Evolutionary conservation across 2,329 filamentous ascomycete species (phyloP), one percentile per base, ranked within the genome.

Genomic region (Zopfia rhizophila): DNA sequence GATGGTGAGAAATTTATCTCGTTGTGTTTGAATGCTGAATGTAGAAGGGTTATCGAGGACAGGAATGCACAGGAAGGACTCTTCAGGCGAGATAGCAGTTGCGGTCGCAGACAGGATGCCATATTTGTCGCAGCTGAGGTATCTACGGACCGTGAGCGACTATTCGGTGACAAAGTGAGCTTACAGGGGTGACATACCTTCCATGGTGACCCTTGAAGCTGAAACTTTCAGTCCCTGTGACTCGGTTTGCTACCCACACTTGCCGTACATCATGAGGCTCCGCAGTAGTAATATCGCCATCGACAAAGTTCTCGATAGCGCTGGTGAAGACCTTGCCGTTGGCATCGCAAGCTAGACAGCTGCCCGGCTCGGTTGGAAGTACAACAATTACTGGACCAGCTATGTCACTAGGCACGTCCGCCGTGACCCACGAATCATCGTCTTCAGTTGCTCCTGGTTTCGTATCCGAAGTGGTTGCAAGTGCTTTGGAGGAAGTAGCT

Each of bases 181-280:
- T 17, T 13, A 13, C 4, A 17, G 3, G 1, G 7, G 13, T 12
- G 22, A 46, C 55, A 3, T 48, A 92, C 88, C 84, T 88, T 53
- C 91, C 92, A 72, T 97, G 90, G 61, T 93, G 89, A 0, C 91
- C 90, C 74, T 96, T 97, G 72, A 99, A 89, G 46, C 89, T 88
- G 59, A 90, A 87, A 23, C 82, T 81, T 54, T 95, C 90, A 1
- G 89, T 93, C 3, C 93, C 93, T 1, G 87, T 83, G 10, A 97
- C 87, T 56, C 82, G 83, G 60, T 89, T 96, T 49, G 90, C 91
- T 55, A 97, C 84, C 90, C 93, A 99, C 12, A 99, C 94, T 76
- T 97, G 92, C 50, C 93, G 81, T 49, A 97, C 92, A 70, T 97
- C 92, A 72, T 97, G 92, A 37, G 94, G 94, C 74, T 99, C 94